Percentiles rank a stretch among this genome's conserved stretches.
Evolutionary conservation across 225 moss, liverwort and hornwort genomes (phyloP).

Genomic region (Bryum argenteum): DNA sequence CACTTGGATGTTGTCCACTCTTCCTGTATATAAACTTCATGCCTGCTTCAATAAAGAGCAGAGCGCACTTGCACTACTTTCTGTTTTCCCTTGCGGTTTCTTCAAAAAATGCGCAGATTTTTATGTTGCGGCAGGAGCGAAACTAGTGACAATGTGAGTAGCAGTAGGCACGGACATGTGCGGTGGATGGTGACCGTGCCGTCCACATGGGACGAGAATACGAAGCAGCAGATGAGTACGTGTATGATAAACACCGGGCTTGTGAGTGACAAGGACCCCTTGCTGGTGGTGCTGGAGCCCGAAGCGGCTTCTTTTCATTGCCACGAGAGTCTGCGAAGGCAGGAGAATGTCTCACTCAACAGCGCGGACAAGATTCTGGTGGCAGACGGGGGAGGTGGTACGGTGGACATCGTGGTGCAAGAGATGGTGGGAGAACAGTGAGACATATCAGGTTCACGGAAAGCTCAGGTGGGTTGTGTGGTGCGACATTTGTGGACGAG

Average conservation of each 20-base stretch:
- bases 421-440: constrained; percentile 25
- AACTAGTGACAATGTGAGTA: too few species aligned
- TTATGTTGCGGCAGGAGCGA: too few species aligned
- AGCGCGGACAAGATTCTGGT: too few species aligned
- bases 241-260: constrained; percentile 53
- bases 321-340: too few species aligned
- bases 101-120: too few species aligned
- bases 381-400: constrained; percentile 61
- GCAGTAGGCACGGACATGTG: too few species aligned
- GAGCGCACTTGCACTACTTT: too few species aligned
- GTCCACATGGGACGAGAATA: constrained; percentile 50
- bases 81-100: too few species aligned
- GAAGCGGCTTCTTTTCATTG: too few species aligned
- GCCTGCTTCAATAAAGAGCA: too few species aligned
- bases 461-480: constrained; percentile 45
- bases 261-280: constrained; percentile 24
- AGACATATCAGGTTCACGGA: constrained; percentile 41
- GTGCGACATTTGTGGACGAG: constrained; percentile 48
- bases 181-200: constrained; percentile 68
- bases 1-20: neutral
- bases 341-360: too few species aligned
- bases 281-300: too few species aligned
- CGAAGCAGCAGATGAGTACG: constrained; percentile 44
- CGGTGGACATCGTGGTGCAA: constrained; percentile 59
- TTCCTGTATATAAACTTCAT: neutral